A percentile compares a stretch with the other conserved stretches of the same genome.
These are phyloP conservation scores for Hemisphaericaspora lyxosophila DNA, from an alignment of 1,139 yeast species.

Conservation along the genomic window DNA sequence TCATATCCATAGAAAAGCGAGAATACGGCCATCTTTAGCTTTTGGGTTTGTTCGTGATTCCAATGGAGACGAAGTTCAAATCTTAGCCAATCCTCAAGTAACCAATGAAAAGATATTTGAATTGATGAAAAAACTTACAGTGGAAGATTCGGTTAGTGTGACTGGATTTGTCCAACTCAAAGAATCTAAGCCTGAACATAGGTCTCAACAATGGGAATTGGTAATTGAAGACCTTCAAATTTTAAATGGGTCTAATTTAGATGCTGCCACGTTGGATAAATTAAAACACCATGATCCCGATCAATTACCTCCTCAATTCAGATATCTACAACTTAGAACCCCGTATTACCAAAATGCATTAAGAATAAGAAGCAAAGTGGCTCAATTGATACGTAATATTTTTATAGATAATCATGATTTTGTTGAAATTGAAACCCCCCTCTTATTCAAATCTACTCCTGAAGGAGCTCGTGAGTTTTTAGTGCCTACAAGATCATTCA, in stretches of 20 bases:
- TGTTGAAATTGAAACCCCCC: conserved; percentile 88
- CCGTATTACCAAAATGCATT: conserved; percentile 60
- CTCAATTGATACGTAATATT: conserved; percentile 51
- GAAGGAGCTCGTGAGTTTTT: conserved; percentile 97
- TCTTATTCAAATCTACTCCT: conserved; percentile 91
- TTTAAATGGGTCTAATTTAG: conserved; percentile 64
- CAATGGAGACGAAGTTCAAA: conserved; percentile 66
- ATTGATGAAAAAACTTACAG: conserved; percentile 48
- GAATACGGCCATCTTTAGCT: conserved; percentile 42
- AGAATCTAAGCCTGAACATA: conserved; percentile 20
- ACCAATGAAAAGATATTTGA: conserved; percentile 38
- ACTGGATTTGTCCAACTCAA: conserved; percentile 52
- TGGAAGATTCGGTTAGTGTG: conserved; percentile 77
- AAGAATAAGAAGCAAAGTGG: conserved; percentile 59
- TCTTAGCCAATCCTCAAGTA: conserved; percentile 49
- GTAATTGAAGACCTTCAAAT: conserved; percentile 51
- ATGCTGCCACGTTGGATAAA: conserved; percentile 70
- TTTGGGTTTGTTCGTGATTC: conserved; percentile 77
- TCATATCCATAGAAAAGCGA: conserved; percentile 77
- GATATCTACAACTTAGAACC: conserved; percentile 77
- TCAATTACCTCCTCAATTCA: conserved; percentile 71
- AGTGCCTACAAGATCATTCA: conserved; percentile 76
- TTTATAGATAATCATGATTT: conserved; percentile 52
- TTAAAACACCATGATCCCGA: conserved; percentile 49
- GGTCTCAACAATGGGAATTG: conserved; percentile 51